A percentile compares a stretch with the other conserved stretches of the same genome.
These are phyloP conservation scores for Pleurozium schreberi DNA, from an alignment of 225 moss, liverwort and hornwort genomes.

Conservation along the genomic window DNA sequence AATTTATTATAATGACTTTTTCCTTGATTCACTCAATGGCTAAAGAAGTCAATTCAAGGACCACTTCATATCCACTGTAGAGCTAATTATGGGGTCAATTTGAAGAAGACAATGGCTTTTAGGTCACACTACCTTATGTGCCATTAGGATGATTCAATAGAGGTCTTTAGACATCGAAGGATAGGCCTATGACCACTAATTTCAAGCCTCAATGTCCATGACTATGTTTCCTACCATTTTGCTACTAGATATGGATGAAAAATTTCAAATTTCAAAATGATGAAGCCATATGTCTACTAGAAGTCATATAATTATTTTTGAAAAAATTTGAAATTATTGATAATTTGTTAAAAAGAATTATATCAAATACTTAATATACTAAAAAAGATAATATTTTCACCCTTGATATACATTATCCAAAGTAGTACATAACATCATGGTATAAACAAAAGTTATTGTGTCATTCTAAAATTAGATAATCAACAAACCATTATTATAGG, in stretches of 20 bases:
- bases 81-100: too few species aligned
- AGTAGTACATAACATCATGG: neutral
- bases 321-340: neutral
- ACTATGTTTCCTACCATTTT: neutral
- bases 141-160: neutral
- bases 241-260: neutral
- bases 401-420: neutral
- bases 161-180: neutral
- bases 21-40: too few species aligned
- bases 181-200: neutral
- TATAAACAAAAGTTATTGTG: neutral
- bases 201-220: neutral
- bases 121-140: too few species aligned
- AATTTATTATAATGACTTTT: too few species aligned
- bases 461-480: neutral
- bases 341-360: neutral
- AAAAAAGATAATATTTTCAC: neutral
- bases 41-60: too few species aligned
- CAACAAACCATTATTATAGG: neutral
- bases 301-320: neutral
- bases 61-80: too few species aligned
- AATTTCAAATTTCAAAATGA: neutral
- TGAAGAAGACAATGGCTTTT: too few species aligned
- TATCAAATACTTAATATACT: neutral
- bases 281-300: neutral